Evolutionary conservation across 202 grass and related monocot species (phyloP).

Genomic region (Cymbopogon flexuosus): DNA sequence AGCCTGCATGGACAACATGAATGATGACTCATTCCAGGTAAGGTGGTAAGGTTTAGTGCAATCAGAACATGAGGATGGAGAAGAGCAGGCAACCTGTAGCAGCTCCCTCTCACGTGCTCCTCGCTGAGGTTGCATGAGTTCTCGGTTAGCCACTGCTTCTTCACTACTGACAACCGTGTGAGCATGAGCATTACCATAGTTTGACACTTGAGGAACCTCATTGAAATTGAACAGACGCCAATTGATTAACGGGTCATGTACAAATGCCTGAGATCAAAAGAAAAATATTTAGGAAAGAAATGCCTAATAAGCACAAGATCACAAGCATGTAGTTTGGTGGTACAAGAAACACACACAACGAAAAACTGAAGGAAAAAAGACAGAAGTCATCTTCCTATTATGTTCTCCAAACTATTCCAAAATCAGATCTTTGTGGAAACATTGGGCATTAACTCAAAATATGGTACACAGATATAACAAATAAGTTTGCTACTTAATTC

Average conservation of each 20-base stretch:
- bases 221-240: constrained; percentile 99
- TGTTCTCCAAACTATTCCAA: not conserved
- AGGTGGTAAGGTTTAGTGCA: not conserved
- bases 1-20: constrained; percentile 39
- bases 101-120: constrained; percentile 81
- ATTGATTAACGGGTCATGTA: constrained; percentile 95
- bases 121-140: constrained; percentile 68
- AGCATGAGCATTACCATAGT: constrained; percentile 58
- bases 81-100: constrained; percentile 59
- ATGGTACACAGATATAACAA: not conserved
- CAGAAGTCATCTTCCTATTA: not conserved
- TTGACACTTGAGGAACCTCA: constrained; percentile 94
- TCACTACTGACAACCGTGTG: constrained; percentile 75
- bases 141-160: constrained; percentile 52
- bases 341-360: constrained; percentile 13
- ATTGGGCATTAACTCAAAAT: not conserved
- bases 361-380: not conserved
- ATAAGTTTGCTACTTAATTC: not conserved
- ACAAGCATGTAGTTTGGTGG: constrained; percentile 4
- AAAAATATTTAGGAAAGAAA: constrained; percentile 10
- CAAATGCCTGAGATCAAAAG: constrained; percentile 71
- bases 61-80: constrained; percentile 6
- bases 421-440: not conserved
- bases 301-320: not conserved
- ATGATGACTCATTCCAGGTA: not conserved